Base-by-base conservation (phyloP, 345 rosid genomes). In the Eucalyptus coolabah region DNA sequence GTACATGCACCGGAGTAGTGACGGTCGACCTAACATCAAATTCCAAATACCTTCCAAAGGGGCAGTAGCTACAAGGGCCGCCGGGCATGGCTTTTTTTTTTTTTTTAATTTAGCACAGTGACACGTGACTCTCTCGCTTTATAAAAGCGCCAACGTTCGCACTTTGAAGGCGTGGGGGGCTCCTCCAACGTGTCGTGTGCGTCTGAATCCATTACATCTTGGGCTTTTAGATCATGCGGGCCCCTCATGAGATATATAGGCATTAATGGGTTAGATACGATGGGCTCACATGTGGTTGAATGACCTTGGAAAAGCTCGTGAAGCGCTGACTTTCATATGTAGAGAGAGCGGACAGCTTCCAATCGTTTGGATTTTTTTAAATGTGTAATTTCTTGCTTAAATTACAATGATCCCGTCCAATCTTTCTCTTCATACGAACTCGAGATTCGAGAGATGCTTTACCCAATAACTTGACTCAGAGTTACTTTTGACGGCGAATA, bases 261-360 rank as follows among this genome's bases (percentile, higher is more conserved):
- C 16, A 49, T 45, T 9, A 6, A 2, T 1, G 16, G 9, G 5
- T 40, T 1, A 2, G 9, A 40, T 77, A 5, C 5, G 5, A 5
- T 77, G 63, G 63, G 28, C 16, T 21, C 30, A 23, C 9, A 37
- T 77, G 47, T 6, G 24, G 13, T 12, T 7, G 15, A 4, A 3
- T 77, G 47, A 77, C 9, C 17, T 77, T 40, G 1, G 24, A 40
- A 77, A 77, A 21, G 8, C 47, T 21, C 28, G 26, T 21, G 28
- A 6, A 21, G 16, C 5, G 28, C 9, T 12, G 42, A 7, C 28
- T 77, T 7, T 21, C 47, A 3, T 72, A 6, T 11, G 12, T 69
- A 24, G 82, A 72, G 24, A 34, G 44, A 72, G 45, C 82, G 4
- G 7, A 37, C 26, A 34, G 24, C 24, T 72, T 9, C 26, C 4